These are phyloP conservation scores for Phytopythium litorale DNA, from an alignment of 352 stramenopile species.

Conservation along the genomic window DNA sequence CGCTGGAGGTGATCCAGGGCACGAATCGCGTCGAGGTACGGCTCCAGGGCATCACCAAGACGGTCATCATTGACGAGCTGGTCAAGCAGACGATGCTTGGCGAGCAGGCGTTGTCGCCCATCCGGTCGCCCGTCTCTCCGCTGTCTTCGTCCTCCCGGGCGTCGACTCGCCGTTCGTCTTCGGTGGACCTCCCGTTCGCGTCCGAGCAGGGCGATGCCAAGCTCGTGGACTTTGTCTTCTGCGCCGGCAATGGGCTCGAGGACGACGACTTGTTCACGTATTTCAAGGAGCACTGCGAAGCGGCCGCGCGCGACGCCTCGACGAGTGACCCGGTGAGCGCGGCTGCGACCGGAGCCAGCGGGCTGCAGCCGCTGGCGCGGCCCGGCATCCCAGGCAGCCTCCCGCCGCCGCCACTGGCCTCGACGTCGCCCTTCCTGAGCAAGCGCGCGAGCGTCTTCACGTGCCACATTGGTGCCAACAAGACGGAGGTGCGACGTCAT, in stretches of 20 bases:
- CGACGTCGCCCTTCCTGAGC: constrained; percentile 15
- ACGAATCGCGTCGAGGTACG: constrained; percentile 75
- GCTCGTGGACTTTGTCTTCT: constrained; percentile 83
- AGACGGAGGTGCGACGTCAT: constrained; percentile 46
- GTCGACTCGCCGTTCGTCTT: background rate
- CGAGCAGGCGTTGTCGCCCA: constrained; percentile 2
- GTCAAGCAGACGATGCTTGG: constrained; percentile 26
- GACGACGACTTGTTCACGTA: constrained; percentile 88
- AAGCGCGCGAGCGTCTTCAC: constrained; percentile 59
- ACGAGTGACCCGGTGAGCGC: background rate
- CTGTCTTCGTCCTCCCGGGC: background rate
- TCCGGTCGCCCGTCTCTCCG: background rate
- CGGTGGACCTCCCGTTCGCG: constrained; percentile 3
- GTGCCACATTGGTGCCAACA: constrained; percentile 69
- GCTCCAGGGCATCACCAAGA: constrained; percentile 64
- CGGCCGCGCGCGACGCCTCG: constrained; percentile 19
- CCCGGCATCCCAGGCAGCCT: background rate
- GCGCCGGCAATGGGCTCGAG: constrained; percentile 75
- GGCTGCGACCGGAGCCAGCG: background rate
- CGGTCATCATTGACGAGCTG: constrained; percentile 56
- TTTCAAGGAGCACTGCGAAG: constrained; percentile 65
- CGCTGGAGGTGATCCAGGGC: constrained; percentile 75
- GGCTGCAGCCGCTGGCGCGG: background rate
- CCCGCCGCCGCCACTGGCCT: constrained; percentile 12
- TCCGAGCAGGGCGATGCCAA: constrained; percentile 7